Evolutionary conservation across 176 grass and related monocot species (phyloP).

Genomic region (Puya raimondii): DNA sequence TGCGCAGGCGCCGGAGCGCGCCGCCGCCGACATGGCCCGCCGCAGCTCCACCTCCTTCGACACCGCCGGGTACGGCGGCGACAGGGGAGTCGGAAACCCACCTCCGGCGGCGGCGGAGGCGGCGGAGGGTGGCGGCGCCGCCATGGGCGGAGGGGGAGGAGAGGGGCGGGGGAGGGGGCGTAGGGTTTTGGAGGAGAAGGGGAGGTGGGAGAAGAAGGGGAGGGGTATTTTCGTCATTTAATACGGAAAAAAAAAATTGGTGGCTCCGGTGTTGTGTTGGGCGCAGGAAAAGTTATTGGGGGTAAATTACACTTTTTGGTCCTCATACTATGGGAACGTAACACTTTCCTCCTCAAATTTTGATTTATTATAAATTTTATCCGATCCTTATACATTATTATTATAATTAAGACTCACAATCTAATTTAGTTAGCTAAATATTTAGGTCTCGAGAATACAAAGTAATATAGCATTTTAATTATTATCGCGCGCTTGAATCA

Average conservation of each 20-base stretch:
- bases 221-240: conserved; percentile 49
- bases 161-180: neutral
- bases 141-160: neutral
- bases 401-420: too few relatives aligned
- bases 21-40: conserved; percentile 66
- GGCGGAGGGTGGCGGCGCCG: neutral
- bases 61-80: conserved; percentile 58
- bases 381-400: too few relatives aligned
- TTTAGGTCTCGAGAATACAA: too few relatives aligned
- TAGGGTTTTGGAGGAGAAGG: neutral
- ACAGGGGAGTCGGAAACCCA: conserved; percentile 50
- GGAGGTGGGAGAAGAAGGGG: neutral
- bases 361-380: too few relatives aligned
- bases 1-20: conserved; percentile 30
- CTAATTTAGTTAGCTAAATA: too few relatives aligned
- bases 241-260: neutral
- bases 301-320: too few relatives aligned
- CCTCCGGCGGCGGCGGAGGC: neutral
- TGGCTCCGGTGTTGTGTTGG: neutral
- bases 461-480: too few relatives aligned
- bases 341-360: too few relatives aligned
- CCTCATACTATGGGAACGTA: too few relatives aligned
- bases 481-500: too few relatives aligned
- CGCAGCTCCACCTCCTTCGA: conserved; percentile 85
- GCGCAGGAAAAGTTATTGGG: too few relatives aligned